Evolutionary conservation across 2,329 filamentous ascomycete species (phyloP).

Genomic region (Calonectria leucothoes): DNA sequence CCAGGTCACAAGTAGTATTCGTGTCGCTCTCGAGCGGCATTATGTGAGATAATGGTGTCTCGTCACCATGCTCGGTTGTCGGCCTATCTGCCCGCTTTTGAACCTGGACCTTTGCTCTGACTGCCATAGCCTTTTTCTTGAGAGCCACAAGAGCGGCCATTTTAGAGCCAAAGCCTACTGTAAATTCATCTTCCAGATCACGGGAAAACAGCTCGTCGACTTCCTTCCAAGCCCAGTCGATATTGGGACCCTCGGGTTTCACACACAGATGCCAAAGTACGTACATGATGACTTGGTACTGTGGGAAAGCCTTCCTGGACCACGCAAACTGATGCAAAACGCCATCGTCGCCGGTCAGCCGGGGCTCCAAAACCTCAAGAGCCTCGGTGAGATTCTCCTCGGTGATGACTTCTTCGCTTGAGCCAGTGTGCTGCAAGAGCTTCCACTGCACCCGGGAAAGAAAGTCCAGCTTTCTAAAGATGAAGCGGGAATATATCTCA

Average conservation of each 20-base stretch:
- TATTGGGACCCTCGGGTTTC: not conserved
- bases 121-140: not conserved
- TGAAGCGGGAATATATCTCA: constrained; percentile 39
- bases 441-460: constrained; percentile 56
- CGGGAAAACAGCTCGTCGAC: not conserved
- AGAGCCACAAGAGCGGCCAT: not conserved
- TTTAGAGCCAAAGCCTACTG: not conserved
- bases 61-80: not conserved
- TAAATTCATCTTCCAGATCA: not conserved
- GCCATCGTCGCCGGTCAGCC: not conserved
- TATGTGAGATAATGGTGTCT: not conserved
- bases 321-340: not conserved
- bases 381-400: constrained; percentile 50
- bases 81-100: not conserved
- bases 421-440: constrained; percentile 34
- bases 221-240: not conserved
- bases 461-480: constrained; percentile 56
- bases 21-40: not conserved
- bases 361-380: constrained; percentile 46
- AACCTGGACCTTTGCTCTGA: not conserved
- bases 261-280: not conserved
- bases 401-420: constrained; percentile 32
- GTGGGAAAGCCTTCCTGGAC: not conserved
- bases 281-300: not conserved
- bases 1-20: not conserved